Evolutionary conservation across 108 stramenopile species (phyloP), one percentile per base, ranked within the genome.

Genomic region (Cyclotella cryptica): DNA sequence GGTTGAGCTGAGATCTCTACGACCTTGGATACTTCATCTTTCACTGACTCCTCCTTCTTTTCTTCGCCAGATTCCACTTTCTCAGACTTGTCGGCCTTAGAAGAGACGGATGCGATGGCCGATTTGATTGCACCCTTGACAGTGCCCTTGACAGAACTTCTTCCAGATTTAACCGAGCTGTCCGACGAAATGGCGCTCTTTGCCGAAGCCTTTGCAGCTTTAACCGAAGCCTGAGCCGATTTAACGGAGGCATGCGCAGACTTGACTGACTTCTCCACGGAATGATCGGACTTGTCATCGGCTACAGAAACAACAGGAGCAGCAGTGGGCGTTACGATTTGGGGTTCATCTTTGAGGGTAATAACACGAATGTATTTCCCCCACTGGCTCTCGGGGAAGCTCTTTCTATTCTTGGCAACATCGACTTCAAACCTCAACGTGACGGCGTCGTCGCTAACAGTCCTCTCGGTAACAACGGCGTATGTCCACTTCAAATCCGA

Each of bases 351-450:
- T 14, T 59, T 47, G 17, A 69, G 43, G 0, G 44, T 51, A 51
- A 80, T 74, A 21, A 69, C 67, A 43, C 79, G 79, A 53, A 80
- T 80, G 64, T 80, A 80, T 72, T 80, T 80, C 64, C 79, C 79
- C 79, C 79, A 79, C 47, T 79, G 79, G 66, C 54, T 65, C 71
- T 79, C 39, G 0, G 79, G 79, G 24, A 79, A 79, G 26, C 64
- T 66, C 72, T 79, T 79, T n/a, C 79, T 61, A 42, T 79, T 79
- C 66, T 72, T 66, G 24, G 72, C 71, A 24, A n/a, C 21, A 72
- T 79, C 79, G 27, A 79, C 78, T 17, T 79, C 71, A 58, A 79
- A 79, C 45, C 79, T 64, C 63, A 79, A 66, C 26, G 62, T 52
- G 7, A 68, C 30, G 15, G 29, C 63, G 19, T 51, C 47, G 15